Evolutionary conservation across 768 basidiomycete species (phyloP), one percentile per base, ranked within the genome.

Genomic region (Boletus subparvulus): DNA sequence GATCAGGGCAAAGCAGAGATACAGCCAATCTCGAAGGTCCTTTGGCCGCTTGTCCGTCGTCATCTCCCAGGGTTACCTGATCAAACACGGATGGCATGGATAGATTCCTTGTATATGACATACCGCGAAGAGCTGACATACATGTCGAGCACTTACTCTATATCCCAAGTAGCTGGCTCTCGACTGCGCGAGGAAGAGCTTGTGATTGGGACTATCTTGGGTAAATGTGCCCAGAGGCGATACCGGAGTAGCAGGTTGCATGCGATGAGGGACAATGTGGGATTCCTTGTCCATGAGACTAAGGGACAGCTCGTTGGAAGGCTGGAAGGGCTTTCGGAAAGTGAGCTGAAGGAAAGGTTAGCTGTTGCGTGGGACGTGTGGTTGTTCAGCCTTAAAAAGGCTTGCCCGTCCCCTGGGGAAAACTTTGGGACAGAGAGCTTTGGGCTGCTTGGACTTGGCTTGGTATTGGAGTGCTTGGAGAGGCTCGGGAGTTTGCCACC

Each of bases 191-290:
- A 93, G 65, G 85, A 87, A 48, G 91, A 93, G 63, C 77, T 91
- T 24, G 85, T 90, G 2, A 71, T 85, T 32, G 90, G 89, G 19
- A 84, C 86, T 0, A 93, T 93, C 54, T 71, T 90, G 44, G 87
- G 83, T 2, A 84, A 84, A 56, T 89, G 86, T 63, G 72, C 81
- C 1, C 83, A 90, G 60, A 78, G 77, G 55, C 73, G 84, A 35
- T 86, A 80, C 78, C 75, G 88, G 55, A 78, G 68, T 30, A 81
- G 83, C 58, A 77, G 87, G 28, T 78, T 80, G 52, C 77, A 84
- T 50, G 77, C 84, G 12, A 88, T 91, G 87, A 76, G 76, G 37
- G 71, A 83, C 13, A 86, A 89, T 57, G 69, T 81, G 6, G 69
- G 65, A 13, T 75, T 74, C 19, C 76, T 90, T 33, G 82, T 85